Percentiles rank a stretch among this genome's conserved stretches.
phyloP scores from a whole-genome alignment of 192 early-diverging fungal genomes.

The Mortierella hygrophila region DNA sequence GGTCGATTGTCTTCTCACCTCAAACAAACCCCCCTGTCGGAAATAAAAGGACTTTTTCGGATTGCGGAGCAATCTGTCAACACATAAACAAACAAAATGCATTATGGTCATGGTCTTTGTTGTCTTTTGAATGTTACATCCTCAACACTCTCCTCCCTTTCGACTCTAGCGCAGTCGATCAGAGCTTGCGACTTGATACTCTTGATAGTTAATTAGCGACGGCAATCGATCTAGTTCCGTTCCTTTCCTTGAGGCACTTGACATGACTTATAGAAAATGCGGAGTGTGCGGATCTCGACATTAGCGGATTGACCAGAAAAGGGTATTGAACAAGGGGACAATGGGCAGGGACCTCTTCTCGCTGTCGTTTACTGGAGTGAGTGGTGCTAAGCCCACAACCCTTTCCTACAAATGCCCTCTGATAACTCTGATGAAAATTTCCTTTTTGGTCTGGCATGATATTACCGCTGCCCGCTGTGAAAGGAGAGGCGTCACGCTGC shows the following conservation, averaged over 20 bases:
- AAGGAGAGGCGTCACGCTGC: background rate
- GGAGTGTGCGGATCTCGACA: background rate
- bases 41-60: conserved; percentile 3
- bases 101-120: background rate
- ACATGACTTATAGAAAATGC: background rate
- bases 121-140: background rate
- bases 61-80: background rate
- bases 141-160: background rate
- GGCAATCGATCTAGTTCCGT: background rate
- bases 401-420: background rate
- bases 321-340: background rate
- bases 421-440: conserved; percentile 14
- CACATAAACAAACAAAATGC: background rate
- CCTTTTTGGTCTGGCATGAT: conserved; percentile 12
- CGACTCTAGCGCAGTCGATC: conserved; percentile 2
- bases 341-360: background rate
- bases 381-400: background rate
- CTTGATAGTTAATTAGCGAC: too few species aligned
- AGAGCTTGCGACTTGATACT: background rate
- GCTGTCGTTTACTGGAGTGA: too few species aligned
- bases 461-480: background rate
- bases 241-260: background rate
- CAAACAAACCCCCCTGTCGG: background rate
- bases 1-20: background rate
- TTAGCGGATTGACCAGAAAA: background rate